Base-by-base conservation (phyloP, 2,329 filamentous ascomycete genomes). In the Teratosphaeria gauchensis region DNA sequence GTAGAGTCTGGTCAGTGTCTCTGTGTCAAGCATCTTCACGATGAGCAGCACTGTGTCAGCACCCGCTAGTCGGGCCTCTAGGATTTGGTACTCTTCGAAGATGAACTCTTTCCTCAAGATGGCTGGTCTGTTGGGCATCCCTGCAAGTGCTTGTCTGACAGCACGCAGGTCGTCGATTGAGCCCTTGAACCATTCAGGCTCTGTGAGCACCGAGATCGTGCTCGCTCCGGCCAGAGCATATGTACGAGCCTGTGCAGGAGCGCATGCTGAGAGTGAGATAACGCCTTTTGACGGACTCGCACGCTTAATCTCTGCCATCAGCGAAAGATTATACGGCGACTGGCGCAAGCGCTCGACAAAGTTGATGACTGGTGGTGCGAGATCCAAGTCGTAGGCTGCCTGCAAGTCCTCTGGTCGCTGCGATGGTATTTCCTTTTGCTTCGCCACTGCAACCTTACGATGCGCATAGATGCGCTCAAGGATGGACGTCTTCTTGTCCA, bases 151-250 rank as follows among this genome's bases (percentile, higher is more conserved):
- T 73, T 92, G 89, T 52, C 94, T 85, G 32, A 97, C 94, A 35
- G 87, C 85, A 61, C 89, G 84, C 57, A 99, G 77, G 71, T 99
- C 94, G 59, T 99, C 92, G 61, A 99, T 92, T 74, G 88, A 95
- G 54, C 94, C 94, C 76, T 96, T 97, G 80, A 99, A 99, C 94
- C 94, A 99, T 70, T 97, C 89, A 0, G 95, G 94, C 75, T 99
- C 94, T 0, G 94, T 99, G 53, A 99, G 82, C n/a, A 99, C 94
- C 1, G 94, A 97, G 65, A 99, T 99, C 46, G 95, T 90, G 71
- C 92, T 97, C 54, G 94, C 94, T 14, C 94, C 95, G 6, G 94
- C 92, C 56, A 94, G 82, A 9, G 95, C 94, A 73, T 99, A 99
- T 65, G 88, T 90, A 63, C 86, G 85, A 51, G 95, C 94, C 74